These are phyloP conservation scores for Aspergillus novoparasiticus DNA, from an alignment of 2,329 filamentous ascomycete species.

Conservation along the genomic window DNA sequence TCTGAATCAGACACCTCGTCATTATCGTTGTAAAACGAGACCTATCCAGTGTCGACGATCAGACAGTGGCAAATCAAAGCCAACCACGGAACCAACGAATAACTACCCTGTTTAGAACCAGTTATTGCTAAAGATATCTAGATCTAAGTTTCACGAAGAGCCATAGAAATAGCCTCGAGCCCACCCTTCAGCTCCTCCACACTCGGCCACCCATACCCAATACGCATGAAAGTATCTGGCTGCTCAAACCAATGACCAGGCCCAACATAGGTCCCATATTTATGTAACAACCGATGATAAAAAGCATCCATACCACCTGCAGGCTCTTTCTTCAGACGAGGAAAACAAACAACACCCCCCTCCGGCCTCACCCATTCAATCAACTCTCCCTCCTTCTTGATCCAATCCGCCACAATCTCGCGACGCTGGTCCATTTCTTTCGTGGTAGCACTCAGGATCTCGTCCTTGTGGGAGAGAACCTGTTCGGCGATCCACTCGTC, in stretches of 20 bases:
- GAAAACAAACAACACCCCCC: not conserved
- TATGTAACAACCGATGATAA: not conserved
- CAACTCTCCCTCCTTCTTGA: not conserved
- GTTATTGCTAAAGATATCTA: no score
- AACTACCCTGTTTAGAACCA: no score
- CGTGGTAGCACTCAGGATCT: not conserved
- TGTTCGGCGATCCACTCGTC: not conserved
- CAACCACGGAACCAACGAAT: no score
- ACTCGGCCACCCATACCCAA: not conserved
- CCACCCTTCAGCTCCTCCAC: not conserved
- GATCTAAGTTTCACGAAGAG: not conserved
- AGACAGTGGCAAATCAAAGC: no score
- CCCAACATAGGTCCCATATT: not conserved
- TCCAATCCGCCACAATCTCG: not conserved
- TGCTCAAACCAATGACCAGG: not conserved
- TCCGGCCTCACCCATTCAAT: not conserved
- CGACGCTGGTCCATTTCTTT: not conserved
- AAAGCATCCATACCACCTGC: not conserved
- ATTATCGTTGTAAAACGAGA: no score
- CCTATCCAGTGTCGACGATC: no score
- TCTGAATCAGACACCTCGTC: no score
- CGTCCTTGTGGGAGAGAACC: not conserved
- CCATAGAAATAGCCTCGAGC: not conserved
- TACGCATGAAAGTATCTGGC: not conserved
- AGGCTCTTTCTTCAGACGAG: not conserved